phyloP scores from a whole-genome alignment of 352 stramenopile species.

The Globisporangium uncinulatum region DNA sequence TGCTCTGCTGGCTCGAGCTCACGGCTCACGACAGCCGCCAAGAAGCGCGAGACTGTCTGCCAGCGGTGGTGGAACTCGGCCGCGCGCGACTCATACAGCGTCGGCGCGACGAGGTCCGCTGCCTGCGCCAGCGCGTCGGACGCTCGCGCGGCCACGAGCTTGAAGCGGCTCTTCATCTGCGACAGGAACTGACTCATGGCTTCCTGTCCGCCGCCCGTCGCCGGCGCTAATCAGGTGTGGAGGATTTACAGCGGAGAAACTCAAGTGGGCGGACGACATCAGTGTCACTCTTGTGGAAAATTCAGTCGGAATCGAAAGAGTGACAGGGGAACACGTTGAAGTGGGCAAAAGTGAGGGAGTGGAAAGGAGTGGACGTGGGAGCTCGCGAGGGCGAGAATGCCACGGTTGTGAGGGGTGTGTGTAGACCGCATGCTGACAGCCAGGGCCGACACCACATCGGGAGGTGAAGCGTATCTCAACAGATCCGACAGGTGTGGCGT shows the following conservation, averaged over 20 bases:
- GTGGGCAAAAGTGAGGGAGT: too few species aligned
- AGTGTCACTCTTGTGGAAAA: neutral
- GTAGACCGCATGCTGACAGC: too few species aligned
- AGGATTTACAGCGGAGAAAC: too few species aligned
- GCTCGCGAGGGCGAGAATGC: too few species aligned
- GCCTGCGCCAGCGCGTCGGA: constrained; percentile 69
- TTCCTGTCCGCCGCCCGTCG: too few species aligned
- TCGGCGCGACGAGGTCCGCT: constrained; percentile 70
- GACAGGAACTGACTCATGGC: constrained; percentile 34
- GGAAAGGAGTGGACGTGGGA: neutral
- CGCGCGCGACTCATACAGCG: constrained; percentile 75
- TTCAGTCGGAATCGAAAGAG: neutral
- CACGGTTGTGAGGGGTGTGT: too few species aligned
- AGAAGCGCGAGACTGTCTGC: constrained; percentile 69
- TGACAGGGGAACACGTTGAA: too few species aligned
- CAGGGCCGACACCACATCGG: too few species aligned
- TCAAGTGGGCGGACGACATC: neutral
- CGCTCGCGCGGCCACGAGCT: constrained; percentile 64
- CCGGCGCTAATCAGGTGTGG: too few species aligned
- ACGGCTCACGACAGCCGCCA: constrained; percentile 62
- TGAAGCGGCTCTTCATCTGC: constrained; percentile 77
- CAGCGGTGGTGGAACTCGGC: constrained; percentile 86
- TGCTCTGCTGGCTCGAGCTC: constrained; percentile 65
- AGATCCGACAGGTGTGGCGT: too few species aligned
- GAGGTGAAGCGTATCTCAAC: too few species aligned